A percentile compares a stretch with the other conserved stretches of the same genome.
Conservation (phyloP, 75 land plant species). For the Selaginella moellendorffii region DNA sequence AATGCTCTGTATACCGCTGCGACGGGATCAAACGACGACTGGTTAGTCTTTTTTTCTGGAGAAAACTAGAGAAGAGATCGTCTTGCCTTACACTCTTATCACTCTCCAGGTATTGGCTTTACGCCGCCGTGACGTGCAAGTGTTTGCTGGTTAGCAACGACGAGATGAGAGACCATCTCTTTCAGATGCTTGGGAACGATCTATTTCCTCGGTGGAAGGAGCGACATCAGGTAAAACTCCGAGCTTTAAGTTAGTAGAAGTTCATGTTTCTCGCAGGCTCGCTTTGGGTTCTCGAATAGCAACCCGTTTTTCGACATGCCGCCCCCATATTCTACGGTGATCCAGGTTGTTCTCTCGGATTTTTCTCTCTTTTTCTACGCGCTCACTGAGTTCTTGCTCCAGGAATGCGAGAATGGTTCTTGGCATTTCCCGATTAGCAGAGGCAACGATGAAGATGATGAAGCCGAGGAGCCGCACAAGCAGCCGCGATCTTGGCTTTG, state of each 20-base stretch:
- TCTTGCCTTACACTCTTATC: background rate
- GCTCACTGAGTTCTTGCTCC: too few relatives aligned
- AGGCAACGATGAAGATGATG: too few relatives aligned
- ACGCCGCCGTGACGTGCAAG: slow-evolving; percentile 68
- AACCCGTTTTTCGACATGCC: slow-evolving; percentile 47
- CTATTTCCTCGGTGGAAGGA: slow-evolving; percentile 55
- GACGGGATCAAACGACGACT: slow-evolving; percentile 78
- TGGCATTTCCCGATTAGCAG: too few relatives aligned
- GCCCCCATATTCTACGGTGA: slow-evolving; percentile 55
- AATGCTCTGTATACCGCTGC: slow-evolving; percentile 56
- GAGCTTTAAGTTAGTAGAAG: background rate
- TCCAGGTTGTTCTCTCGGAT: too few relatives aligned
- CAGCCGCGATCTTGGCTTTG: too few relatives aligned
- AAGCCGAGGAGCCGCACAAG: too few relatives aligned
- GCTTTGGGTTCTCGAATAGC: slow-evolving; percentile 29
- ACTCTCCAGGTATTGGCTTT: slow-evolving; percentile 75
- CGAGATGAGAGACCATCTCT: slow-evolving; percentile 39
- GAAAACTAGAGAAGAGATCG: too few relatives aligned
- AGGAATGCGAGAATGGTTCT: too few relatives aligned
- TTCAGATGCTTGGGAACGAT: slow-evolving; percentile 39
- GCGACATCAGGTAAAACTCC: slow-evolving; percentile 40
- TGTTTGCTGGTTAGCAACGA: slow-evolving; percentile 32
- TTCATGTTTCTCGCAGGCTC: slow-evolving; percentile 31
- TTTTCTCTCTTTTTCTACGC: too few relatives aligned
- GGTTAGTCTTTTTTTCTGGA: slow-evolving; percentile 21